Conservation (phyloP, 495 filamentous ascomycete species). For the Aspergillus olivimuriae region DNA sequence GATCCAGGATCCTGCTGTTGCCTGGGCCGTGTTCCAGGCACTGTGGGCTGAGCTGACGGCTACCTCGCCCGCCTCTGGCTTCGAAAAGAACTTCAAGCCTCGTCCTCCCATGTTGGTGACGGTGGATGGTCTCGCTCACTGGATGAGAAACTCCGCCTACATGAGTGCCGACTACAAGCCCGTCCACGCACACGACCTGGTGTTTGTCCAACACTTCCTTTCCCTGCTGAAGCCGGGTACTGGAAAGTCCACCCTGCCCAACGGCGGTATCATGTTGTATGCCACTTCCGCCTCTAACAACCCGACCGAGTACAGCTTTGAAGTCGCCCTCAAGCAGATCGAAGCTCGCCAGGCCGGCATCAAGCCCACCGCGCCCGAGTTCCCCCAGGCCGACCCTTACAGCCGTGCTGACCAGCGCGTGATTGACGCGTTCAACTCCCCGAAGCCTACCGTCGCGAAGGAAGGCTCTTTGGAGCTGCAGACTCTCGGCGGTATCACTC, state of each 20-base stretch:
- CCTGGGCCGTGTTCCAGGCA: slow-evolving; percentile 76
- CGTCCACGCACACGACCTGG: slow-evolving; percentile 84
- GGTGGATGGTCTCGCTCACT: slow-evolving; percentile 71
- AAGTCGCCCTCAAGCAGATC: slow-evolving; percentile 54
- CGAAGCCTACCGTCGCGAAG: slow-evolving; percentile 17
- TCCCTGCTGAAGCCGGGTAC: slow-evolving; percentile 55
- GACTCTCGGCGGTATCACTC: slow-evolving; percentile 58
- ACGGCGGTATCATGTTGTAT: slow-evolving; percentile 74
- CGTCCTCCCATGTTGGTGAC: slow-evolving; percentile 75
- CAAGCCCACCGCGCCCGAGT: slow-evolving; percentile 24
- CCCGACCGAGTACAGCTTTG: slow-evolving; percentile 54
- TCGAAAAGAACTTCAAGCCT: slow-evolving; percentile 30
- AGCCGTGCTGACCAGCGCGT: slow-evolving; percentile 62
- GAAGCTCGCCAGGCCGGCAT: slow-evolving; percentile 33
- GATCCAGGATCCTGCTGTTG: slow-evolving; percentile 62
- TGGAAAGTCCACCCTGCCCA: slow-evolving; percentile 45
- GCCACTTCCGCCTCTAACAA: slow-evolving; percentile 63
- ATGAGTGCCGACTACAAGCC: slow-evolving; percentile 55
- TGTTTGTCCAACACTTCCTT: slow-evolving; percentile 68
- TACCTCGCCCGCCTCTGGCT: slow-evolving; percentile 40
- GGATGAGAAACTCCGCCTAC: slow-evolving; percentile 75
- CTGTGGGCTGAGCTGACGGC: slow-evolving; percentile 72
- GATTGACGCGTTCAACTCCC: slow-evolving; percentile 37
- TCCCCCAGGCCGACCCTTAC: slow-evolving; percentile 58
- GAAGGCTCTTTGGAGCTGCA: slow-evolving; percentile 48